Base-by-base conservation (phyloP, 1,284 basidiomycete genomes). In the Cyathus olla region DNA sequence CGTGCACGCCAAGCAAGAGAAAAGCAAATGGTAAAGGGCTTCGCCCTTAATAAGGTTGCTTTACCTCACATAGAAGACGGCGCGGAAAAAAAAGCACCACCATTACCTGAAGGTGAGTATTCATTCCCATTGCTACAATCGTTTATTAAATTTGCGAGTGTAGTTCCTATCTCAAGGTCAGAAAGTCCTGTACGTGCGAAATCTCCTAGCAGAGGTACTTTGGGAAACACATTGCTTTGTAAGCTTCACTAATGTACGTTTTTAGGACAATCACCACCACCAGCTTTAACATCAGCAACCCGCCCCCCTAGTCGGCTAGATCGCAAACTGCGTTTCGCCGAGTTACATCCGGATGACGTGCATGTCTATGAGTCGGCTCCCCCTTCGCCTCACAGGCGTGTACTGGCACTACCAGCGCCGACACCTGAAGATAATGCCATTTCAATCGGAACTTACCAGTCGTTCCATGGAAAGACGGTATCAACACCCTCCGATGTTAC, bases 301-400 rank as follows among this genome's bases (percentile, higher is more conserved):
- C 81, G 84, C 24, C 83, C 84, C 29, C 77, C 80, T 1, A 85
- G 81, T 65, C 78, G 83, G 26, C 72, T 79, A 2, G 79, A 81
- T 47, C 75, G 82, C 21, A 77, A 67, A 55, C 68, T 86, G 39
- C 78, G 84, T 19, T 86, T 86, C 64, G 83, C 84, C 48, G 80
- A 84, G 58, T 74, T 85, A 24, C 73, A 74, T 3, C 80, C 83
- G 1, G 70, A 79, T 42, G 83, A 85, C 67, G 87, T 95, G 2
- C 84, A 93, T 71, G 89, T 94, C 1, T 95, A 94, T 68, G 90
- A 93, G 66, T 93, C 92, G 22, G 89, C 88, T 1, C 93, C 92
- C 2, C 80, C 90, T 3, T 94, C 93, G 3, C 92, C 93, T 0
- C 85, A 85, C 46, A 84, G 81, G 62, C 80, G 81, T 56, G 80